Evolutionary conservation across 2,329 filamentous ascomycete genomes (phyloP), one percentile per base, ranked within the genome.

Genomic region (Colletotrichum tropicale): DNA sequence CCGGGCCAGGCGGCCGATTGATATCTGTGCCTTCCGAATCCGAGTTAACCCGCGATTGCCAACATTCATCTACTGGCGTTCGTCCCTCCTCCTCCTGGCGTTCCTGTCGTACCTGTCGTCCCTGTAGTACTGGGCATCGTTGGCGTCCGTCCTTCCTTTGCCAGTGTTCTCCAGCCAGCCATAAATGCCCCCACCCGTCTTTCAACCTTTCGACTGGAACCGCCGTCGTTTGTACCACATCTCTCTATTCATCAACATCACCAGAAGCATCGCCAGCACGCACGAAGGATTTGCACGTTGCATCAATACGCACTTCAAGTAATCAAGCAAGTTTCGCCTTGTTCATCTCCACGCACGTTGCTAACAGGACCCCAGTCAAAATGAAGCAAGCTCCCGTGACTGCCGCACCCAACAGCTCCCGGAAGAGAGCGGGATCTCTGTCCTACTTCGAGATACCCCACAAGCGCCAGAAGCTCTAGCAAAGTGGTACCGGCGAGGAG

Each of bases 1-100:
- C 12, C 0, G 9, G 38, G 3, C 6, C 38, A 12, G 18, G 9
- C 9, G 18, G 38, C 18, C 18, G 9, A 48, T 48, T n/a, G 38
- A n/a, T 21, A 48, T 0, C 1, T 21, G 18, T 12, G 0, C 38
- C 18, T 12, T 0, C 18, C 18, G 0, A 6, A 12, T n/a, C 3
- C 38, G 18, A 48, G 18, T n/a, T 9, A 48, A 7, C 38, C 9
- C 5, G 38, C 38, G 9, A 48, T 48, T 48, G 38, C 38, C 38
- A 43, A 6, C 5, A 0, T 10, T 12, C 5, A 18, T n/a, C 38
- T 2, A 9, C 8, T 43, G 8, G 0, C 36, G 5, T 43, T 1
- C 8, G 8, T 18, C 16, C 36, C 2, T 43, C 2, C 36, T n/a
- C 36, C 5, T 18, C 16, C 18, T 43, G 38, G 5, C 16, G 8